phyloP scores from a whole-genome alignment of 108 stramenopile genomes.

The Nitzschia sp. region DNA sequence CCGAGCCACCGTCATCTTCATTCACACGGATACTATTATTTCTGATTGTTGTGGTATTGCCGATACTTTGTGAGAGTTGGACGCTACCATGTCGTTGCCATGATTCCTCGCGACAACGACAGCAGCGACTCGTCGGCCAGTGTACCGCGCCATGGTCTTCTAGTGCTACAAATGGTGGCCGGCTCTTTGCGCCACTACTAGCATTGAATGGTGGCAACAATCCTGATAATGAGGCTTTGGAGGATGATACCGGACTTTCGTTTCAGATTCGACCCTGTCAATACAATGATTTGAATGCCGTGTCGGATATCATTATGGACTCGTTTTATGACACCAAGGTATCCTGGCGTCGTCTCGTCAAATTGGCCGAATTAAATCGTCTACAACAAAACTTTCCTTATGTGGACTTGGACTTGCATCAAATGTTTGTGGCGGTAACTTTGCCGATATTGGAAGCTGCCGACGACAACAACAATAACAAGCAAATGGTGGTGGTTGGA shows the following conservation, averaged over 20 bases:
- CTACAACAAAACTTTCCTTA: slow-evolving; percentile 60
- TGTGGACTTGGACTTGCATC: slow-evolving; percentile 35
- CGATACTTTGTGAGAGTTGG: no score
- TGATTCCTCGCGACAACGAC: no score
- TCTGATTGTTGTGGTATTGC: no score
- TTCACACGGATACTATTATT: no score
- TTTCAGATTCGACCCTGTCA: slow-evolving; percentile 19
- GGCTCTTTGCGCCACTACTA: no score
- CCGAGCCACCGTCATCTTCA: no score
- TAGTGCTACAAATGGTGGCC: no score
- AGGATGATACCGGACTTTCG: neutral
- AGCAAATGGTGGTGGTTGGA: slow-evolving; percentile 31
- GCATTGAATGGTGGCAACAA: no score
- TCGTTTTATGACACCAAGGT: slow-evolving; percentile 43
- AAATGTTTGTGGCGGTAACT: slow-evolving; percentile 41
- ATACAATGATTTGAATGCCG: slow-evolving; percentile 35
- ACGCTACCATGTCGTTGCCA: no score
- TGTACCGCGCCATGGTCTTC: no score
- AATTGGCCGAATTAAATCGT: slow-evolving; percentile 51
- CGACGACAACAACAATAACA: neutral
- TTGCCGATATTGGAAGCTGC: neutral
- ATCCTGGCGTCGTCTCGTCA: slow-evolving; percentile 20
- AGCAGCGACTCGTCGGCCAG: no score
- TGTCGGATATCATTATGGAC: slow-evolving; percentile 44
- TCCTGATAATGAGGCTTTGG: no score